phyloP scores from a whole-genome alignment of 23 red algal genomes.

The Gracilaria vermiculophylla region DNA sequence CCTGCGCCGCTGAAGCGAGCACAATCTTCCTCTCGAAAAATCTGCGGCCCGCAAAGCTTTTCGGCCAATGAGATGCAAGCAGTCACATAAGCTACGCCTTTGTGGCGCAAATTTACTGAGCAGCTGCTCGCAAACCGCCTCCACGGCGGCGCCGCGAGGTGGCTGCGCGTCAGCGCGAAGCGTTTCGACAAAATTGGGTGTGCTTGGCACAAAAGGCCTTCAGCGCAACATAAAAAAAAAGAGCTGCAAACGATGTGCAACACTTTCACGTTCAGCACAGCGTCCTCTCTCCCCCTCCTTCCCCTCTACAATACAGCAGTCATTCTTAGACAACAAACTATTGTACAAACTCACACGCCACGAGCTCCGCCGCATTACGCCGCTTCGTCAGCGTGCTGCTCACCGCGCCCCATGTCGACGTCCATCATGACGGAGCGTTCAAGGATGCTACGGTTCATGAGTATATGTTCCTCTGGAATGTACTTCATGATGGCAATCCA shows the following conservation, averaged over 20 bases:
- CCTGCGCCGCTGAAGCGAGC: neutral
- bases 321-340: neutral
- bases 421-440: slow-evolving; percentile 41
- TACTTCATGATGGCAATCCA: slow-evolving; percentile 53
- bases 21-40: neutral
- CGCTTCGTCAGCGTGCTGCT: neutral
- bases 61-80: neutral
- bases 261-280: too few species aligned
- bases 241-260: too few species aligned
- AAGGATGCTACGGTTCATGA: slow-evolving; percentile 14
- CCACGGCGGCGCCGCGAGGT: neutral
- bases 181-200: too few species aligned
- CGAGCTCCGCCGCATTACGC: neutral
- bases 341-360: neutral
- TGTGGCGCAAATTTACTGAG: neutral
- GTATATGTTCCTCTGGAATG: slow-evolving; percentile 51
- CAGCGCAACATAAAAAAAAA: too few species aligned
- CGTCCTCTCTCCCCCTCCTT: too few species aligned
- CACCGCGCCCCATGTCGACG: neutral
- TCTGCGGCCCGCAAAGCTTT: neutral
- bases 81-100: neutral
- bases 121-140: neutral
- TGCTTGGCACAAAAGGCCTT: neutral
- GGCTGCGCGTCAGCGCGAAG: too few species aligned
- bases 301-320: too few species aligned